phyloP scores from a whole-genome alignment of 495 filamentous ascomycete species.

The Tricharina praecox region DNA sequence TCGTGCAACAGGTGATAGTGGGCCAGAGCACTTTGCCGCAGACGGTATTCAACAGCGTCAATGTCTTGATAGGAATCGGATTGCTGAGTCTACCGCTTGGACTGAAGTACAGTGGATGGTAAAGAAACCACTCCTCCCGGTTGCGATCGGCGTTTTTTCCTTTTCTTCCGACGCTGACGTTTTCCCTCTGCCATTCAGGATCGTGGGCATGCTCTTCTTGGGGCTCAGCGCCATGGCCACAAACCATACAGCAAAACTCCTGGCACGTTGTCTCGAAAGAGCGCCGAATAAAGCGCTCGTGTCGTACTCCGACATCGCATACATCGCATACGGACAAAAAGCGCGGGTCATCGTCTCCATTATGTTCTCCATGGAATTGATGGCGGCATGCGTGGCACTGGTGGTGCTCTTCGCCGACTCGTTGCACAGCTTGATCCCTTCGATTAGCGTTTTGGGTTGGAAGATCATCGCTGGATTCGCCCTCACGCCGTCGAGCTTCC shows the following conservation, averaged over 20 bases:
- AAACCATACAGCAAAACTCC: conserved; percentile 67
- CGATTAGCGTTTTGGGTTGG: conserved; percentile 54
- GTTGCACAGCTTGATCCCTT: conserved; percentile 60
- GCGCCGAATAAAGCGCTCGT: conserved; percentile 47
- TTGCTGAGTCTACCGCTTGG: conserved; percentile 78
- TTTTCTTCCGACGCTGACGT: background rate
- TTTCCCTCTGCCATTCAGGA: conserved; percentile 13
- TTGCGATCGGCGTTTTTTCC: background rate
- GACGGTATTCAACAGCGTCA: conserved; percentile 92
- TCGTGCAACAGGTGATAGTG: conserved; percentile 60
- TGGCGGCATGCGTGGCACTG: conserved; percentile 78
- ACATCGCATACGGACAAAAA: conserved; percentile 71
- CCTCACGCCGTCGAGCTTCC: conserved; percentile 66
- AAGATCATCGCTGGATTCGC: conserved; percentile 73
- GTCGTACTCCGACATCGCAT: conserved; percentile 89
- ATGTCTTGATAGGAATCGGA: conserved; percentile 84
- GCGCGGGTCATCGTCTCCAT: conserved; percentile 67
- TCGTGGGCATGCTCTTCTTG: conserved; percentile 65
- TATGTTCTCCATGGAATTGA: conserved; percentile 73
- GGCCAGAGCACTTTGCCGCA: conserved; percentile 89
- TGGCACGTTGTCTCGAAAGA: conserved; percentile 83
- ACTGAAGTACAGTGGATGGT: conserved; percentile 79
- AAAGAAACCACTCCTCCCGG: conserved; percentile 4
- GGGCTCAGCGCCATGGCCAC: conserved; percentile 55
- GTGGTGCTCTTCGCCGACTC: conserved; percentile 90